Conservation (phyloP, 805 yeast species). For the Candida tammaniensis region DNA sequence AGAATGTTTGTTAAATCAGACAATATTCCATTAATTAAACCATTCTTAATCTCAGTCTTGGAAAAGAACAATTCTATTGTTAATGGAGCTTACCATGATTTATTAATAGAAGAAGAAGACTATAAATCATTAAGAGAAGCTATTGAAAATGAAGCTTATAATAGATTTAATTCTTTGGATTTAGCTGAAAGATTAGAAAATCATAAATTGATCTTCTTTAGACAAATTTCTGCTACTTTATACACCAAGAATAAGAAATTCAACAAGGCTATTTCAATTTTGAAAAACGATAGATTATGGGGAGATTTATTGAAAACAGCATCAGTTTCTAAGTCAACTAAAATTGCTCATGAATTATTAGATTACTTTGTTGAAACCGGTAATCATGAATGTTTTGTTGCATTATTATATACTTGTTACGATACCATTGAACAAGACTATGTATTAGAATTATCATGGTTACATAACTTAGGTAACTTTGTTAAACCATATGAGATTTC, state of each 20-base stretch:
- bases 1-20: constrained; percentile 93
- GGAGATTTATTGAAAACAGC: constrained; percentile 92
- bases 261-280: constrained; percentile 80
- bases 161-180: constrained; percentile 88
- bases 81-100: constrained; percentile 91
- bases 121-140: constrained; percentile 84
- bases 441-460: constrained; percentile 89
- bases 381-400: constrained; percentile 92
- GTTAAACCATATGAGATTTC: constrained; percentile 92
- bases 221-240: constrained; percentile 92
- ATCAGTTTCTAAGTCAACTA: constrained; percentile 69
- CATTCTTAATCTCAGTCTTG: constrained; percentile 88
- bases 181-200: constrained; percentile 91
- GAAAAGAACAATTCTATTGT: constrained; percentile 88
- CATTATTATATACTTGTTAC: constrained; percentile 83
- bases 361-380: constrained; percentile 95
- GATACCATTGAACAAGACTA: constrained; percentile 75
- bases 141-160: constrained; percentile 73
- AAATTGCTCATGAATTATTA: constrained; percentile 84
- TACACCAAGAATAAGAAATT: constrained; percentile 94
- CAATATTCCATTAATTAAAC: constrained; percentile 92
- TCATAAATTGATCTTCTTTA: constrained; percentile 86
- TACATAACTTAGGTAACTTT: constrained; percentile 77
- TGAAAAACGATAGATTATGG: constrained; percentile 93
- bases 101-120: constrained; percentile 95